A percentile compares a stretch with the other conserved stretches of the same genome.
Evolutionary conservation across 352 stramenopile species (phyloP).

Genomic region (Pythium folliculosum): DNA sequence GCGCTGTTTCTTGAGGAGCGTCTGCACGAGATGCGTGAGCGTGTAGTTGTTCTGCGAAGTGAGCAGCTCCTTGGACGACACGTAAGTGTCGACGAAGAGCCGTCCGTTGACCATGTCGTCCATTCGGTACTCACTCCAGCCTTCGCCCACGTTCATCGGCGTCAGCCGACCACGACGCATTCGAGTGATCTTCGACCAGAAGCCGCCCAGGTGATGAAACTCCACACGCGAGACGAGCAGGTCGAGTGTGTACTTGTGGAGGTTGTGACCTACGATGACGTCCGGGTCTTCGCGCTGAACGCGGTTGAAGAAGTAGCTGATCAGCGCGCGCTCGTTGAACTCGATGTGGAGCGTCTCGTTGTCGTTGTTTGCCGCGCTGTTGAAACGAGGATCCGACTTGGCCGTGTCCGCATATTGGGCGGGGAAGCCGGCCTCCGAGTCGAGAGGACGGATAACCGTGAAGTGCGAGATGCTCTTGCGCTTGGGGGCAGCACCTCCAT

Average conservation of each 20-base stretch:
- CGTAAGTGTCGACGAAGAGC: slow-evolving; percentile 98
- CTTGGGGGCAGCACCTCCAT: slow-evolving; percentile 44
- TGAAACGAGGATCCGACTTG: slow-evolving; percentile 63
- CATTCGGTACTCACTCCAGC: slow-evolving; percentile 89
- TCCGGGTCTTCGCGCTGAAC: slow-evolving; percentile 98
- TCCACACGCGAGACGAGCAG: slow-evolving; percentile 96
- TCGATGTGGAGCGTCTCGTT: slow-evolving; percentile 67
- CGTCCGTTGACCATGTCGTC: slow-evolving; percentile 92
- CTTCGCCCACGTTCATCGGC: slow-evolving; percentile 81
- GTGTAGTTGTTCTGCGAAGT: slow-evolving; percentile 98
- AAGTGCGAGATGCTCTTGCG: slow-evolving; percentile 66
- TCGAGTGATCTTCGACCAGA: slow-evolving; percentile 85
- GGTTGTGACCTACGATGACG: slow-evolving; percentile 98
- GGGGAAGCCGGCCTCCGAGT: slow-evolving; percentile 65
- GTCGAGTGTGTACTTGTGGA: slow-evolving; percentile 98
- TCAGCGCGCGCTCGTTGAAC: slow-evolving; percentile 83
- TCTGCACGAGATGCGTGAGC: slow-evolving; percentile 93
- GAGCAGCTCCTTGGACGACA: slow-evolving; percentile 97
- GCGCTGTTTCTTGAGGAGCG: slow-evolving; percentile 87
- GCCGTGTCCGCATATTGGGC: slow-evolving; percentile 54
- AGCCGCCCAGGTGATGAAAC: slow-evolving; percentile 87
- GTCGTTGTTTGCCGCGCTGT: slow-evolving; percentile 46
- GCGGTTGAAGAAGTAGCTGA: slow-evolving; percentile 88
- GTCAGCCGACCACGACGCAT: slow-evolving; percentile 73
- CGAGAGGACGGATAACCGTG: slow-evolving; percentile 76